A percentile compares a stretch with the other conserved stretches of the same genome.
Evolutionary conservation across 306 rosid species (phyloP).

Genomic region (Prunus davidiana): DNA sequence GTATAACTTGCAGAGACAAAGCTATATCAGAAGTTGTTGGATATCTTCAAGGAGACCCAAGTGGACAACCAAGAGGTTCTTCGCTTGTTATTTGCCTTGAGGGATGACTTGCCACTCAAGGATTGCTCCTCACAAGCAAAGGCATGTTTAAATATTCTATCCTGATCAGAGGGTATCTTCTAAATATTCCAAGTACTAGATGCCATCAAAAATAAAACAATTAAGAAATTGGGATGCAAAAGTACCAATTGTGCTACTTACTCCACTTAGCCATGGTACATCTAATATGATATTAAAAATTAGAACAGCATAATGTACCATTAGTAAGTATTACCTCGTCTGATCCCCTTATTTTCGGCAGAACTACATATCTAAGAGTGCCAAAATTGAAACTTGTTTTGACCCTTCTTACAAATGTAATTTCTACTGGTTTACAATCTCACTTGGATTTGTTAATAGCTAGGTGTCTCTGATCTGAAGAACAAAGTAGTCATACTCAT

Average conservation of each 20-base stretch:
- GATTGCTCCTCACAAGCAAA: slow-evolving; percentile 43
- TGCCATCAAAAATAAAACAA: background rate
- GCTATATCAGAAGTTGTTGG: slow-evolving; percentile 38
- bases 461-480: slow-evolving; percentile 47
- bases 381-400: slow-evolving; percentile 6
- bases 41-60: slow-evolving; percentile 30
- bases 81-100: slow-evolving; percentile 40
- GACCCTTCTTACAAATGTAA: background rate
- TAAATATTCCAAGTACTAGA: background rate
- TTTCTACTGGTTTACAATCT: slow-evolving; percentile 8
- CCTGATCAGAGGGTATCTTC: background rate
- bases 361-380: background rate
- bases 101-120: slow-evolving; percentile 49
- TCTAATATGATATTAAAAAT: background rate
- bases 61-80: slow-evolving; percentile 55
- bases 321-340: background rate
- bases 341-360: background rate
- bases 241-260: background rate
- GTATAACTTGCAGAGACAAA: slow-evolving; percentile 42
- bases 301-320: too few species aligned
- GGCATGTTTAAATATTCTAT: slow-evolving; percentile 21
- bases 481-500: slow-evolving; percentile 48
- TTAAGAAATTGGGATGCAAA: background rate
- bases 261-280: background rate
- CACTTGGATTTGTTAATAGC: slow-evolving; percentile 31